A percentile compares a stretch with the other conserved stretches of the same genome.
Evolutionary conservation across 768 basidiomycete genomes (phyloP).

Genomic region (Pulveroboletus sp.): DNA sequence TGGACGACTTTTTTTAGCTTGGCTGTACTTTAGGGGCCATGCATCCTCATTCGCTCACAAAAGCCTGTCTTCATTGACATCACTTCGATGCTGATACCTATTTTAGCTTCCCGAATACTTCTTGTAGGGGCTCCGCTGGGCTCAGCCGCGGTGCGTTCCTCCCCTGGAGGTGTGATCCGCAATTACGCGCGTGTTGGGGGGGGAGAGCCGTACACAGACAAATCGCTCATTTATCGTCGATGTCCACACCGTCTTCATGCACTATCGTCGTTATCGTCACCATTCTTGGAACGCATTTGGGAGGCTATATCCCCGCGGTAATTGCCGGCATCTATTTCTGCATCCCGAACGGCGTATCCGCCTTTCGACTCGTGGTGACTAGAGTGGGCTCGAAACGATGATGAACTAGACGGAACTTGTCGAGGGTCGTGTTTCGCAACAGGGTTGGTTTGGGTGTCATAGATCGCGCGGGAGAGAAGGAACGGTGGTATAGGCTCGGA

Average conservation of each 20-base stretch:
- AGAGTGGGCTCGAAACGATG: conserved; percentile 4
- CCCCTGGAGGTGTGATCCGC: conserved; percentile 6
- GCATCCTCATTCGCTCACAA: neutral
- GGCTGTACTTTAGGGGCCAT: too few relatives aligned
- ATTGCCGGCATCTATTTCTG: neutral
- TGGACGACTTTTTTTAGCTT: too few relatives aligned
- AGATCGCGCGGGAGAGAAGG: too few relatives aligned
- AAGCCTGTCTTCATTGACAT: neutral
- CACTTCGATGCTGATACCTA: neutral
- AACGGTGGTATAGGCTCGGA: neutral
- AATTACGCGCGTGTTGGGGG: neutral
- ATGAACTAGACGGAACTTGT: conserved; percentile 2
- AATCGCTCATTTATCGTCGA: conserved; percentile 1
- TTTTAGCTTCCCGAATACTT: conserved; percentile 81
- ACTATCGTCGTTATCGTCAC: conserved; percentile 5
- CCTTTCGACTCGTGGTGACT: neutral
- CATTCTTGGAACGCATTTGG: conserved; percentile 2
- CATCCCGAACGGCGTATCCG: neutral
- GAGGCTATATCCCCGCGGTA: neutral
- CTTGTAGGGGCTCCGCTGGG: conserved; percentile 32
- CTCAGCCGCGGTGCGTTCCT: neutral
- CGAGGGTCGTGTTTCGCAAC: neutral
- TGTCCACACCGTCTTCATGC: neutral
- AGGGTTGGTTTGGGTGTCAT: neutral
- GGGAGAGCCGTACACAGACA: neutral